Conservation (phyloP, 371 early-diverging fungal species). For the Nematocida ausubeli region DNA sequence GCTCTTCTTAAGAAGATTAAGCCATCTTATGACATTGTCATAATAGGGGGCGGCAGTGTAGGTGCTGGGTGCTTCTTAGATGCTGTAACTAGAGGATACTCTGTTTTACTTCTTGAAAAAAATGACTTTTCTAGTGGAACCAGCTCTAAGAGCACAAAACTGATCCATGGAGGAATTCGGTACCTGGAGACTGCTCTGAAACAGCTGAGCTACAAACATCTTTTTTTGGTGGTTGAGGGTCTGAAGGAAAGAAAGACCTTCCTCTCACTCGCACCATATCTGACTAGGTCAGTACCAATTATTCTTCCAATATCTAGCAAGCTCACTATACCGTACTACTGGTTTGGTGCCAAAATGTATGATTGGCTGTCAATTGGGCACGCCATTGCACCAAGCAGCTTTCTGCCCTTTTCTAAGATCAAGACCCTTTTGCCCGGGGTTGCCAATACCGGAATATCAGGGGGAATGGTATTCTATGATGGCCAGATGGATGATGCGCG, state of each 20-base stretch:
- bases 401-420: conserved; percentile 76
- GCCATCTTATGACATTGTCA: conserved; percentile 74
- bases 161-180: conserved; percentile 97
- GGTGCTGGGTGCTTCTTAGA: conserved; percentile 92
- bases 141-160: conserved; percentile 87
- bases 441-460: conserved; percentile 78
- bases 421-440: conserved; percentile 88
- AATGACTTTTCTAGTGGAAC: conserved; percentile 93
- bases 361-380: conserved; percentile 84
- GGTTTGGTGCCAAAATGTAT: conserved; percentile 86
- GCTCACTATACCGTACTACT: conserved; percentile 93
- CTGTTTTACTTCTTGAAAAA: conserved; percentile 87
- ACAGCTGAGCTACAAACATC: conserved; percentile 87
- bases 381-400: conserved; percentile 78
- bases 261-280: conserved; percentile 86
- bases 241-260: conserved; percentile 87
- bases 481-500: conserved; percentile 94
- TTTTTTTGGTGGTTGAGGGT: conserved; percentile 88
- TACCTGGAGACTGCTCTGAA: conserved; percentile 94
- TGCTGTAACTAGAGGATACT: conserved; percentile 87
- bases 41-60: conserved; percentile 95
- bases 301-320: conserved; percentile 86
- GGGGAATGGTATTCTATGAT: conserved; percentile 93
- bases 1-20: conserved; percentile 40
- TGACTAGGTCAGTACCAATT: conserved; percentile 83